Conservation (phyloP, 495 filamentous ascomycete genomes). For the Immersiella caudata region DNA sequence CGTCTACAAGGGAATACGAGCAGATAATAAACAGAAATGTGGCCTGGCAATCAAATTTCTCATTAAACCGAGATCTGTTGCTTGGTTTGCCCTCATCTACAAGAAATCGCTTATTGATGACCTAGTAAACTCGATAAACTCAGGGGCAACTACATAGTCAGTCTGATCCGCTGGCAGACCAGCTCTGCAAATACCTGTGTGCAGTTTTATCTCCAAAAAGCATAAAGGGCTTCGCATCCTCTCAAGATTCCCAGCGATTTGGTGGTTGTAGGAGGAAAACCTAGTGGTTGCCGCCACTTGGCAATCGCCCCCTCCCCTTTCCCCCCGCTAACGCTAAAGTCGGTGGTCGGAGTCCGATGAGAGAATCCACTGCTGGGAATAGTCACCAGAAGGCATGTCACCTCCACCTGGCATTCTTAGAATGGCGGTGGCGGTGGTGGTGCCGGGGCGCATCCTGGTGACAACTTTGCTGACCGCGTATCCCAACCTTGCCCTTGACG, state of each 20-base stretch:
- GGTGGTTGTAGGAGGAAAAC: slow-evolving; percentile 31
- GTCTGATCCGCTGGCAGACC: background rate
- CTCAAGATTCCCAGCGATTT: background rate
- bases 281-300: slow-evolving; percentile 14
- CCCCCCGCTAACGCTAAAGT: background rate
- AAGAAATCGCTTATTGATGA: slow-evolving; percentile 23
- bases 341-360: slow-evolving; percentile 1
- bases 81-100: slow-evolving; percentile 30
- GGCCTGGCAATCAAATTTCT: slow-evolving; percentile 27
- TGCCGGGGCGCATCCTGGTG: background rate
- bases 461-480: slow-evolving; percentile 3
- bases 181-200: background rate
- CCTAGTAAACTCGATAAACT: background rate
- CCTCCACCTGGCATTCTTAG: background rate
- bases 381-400: background rate
- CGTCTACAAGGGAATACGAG: slow-evolving; percentile 15
- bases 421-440: background rate
- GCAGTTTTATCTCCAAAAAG: background rate
- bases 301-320: slow-evolving; percentile 15
- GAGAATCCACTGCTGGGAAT: background rate
- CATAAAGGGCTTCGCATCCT: slow-evolving; percentile 20
- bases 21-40: slow-evolving; percentile 20
- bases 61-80: slow-evolving; percentile 26
- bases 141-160: background rate
- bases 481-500: background rate